phyloP scores from a whole-genome alignment of 768 basidiomycete genomes.

The Termitomyces sp. region DNA sequence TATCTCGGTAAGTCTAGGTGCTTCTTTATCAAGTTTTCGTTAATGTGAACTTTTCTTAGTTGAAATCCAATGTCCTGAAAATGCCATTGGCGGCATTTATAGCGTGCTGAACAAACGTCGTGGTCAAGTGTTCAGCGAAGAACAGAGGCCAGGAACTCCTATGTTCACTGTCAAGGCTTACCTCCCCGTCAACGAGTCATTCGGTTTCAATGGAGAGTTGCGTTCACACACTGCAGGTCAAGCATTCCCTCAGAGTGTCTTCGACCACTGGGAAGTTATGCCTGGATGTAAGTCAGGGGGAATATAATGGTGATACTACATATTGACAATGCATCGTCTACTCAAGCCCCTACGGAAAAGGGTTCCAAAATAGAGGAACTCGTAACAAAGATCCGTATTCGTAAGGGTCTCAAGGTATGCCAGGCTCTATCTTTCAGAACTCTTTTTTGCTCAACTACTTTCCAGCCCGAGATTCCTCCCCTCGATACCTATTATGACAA shows the following conservation, averaged over 20 bases:
- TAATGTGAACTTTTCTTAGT: conserved; percentile 36
- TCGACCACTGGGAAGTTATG: conserved; percentile 93
- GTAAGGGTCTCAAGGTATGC: conserved; percentile 91
- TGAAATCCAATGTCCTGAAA: conserved; percentile 98
- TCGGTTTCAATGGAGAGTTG: conserved; percentile 97
- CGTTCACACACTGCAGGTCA: conserved; percentile 91
- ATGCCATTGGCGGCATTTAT: conserved; percentile 98
- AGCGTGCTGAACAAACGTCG: conserved; percentile 90
- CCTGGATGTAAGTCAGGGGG: conserved; percentile 53
- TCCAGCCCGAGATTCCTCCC: conserved; percentile 78
- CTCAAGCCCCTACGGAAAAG: conserved; percentile 72
- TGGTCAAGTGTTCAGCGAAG: conserved; percentile 98
- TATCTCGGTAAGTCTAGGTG: conserved; percentile 63
- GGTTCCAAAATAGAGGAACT: conserved; percentile 89
- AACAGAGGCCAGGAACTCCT: conserved; percentile 94
- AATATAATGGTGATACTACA: background rate
- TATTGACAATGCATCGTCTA: conserved; percentile 3
- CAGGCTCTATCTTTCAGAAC: background rate
- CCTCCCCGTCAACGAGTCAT: conserved; percentile 87
- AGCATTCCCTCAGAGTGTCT: conserved; percentile 96
- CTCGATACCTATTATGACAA: conserved; percentile 95
- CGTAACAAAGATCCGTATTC: conserved; percentile 72
- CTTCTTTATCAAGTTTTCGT: background rate
- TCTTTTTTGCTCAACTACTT: background rate
- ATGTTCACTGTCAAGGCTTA: conserved; percentile 99